Evolutionary conservation across 805 yeast species (phyloP).

Genomic region (Candida ovalis): DNA sequence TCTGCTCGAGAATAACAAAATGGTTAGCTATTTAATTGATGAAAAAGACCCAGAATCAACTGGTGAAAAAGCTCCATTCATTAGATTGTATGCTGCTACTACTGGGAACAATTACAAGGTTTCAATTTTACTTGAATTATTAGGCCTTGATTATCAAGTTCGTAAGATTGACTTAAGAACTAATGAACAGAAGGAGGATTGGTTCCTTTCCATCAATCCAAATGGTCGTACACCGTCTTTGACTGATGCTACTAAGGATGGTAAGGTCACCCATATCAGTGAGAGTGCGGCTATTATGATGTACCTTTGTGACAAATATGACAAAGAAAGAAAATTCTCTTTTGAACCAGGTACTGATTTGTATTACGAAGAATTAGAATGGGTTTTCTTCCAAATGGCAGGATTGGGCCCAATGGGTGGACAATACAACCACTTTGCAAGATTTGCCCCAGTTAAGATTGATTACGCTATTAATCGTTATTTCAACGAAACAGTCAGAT

Average conservation of each 20-base stretch:
- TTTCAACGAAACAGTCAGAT: constrained; percentile 46
- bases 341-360: constrained; percentile 35
- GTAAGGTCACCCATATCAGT: constrained; percentile 41
- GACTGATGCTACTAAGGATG: constrained; percentile 36
- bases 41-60: constrained; percentile 33
- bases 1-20: constrained; percentile 4
- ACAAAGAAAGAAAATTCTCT: constrained; percentile 45
- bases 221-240: constrained; percentile 64
- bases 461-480: constrained; percentile 54
- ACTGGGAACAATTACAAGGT: constrained; percentile 48
- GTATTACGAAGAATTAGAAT: constrained; percentile 52
- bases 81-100: constrained; percentile 38
- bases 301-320: constrained; percentile 59
- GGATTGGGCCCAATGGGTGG: constrained; percentile 63
- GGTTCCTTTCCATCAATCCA: constrained; percentile 55
- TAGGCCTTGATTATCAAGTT: constrained; percentile 39
- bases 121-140: constrained; percentile 37
- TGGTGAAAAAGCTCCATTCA: constrained; percentile 36
- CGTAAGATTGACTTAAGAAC: constrained; percentile 38
- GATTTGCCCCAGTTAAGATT: constrained; percentile 45
- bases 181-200: constrained; percentile 49
- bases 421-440: constrained; percentile 47
- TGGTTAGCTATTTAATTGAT: constrained; percentile 31
- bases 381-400: constrained; percentile 56
- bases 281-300: constrained; percentile 62